A percentile compares a stretch with the other conserved stretches of the same genome.
These are phyloP conservation scores for Nicotiana noctiflora DNA, from an alignment of 257 asterid genomes.

Conservation along the genomic window DNA sequence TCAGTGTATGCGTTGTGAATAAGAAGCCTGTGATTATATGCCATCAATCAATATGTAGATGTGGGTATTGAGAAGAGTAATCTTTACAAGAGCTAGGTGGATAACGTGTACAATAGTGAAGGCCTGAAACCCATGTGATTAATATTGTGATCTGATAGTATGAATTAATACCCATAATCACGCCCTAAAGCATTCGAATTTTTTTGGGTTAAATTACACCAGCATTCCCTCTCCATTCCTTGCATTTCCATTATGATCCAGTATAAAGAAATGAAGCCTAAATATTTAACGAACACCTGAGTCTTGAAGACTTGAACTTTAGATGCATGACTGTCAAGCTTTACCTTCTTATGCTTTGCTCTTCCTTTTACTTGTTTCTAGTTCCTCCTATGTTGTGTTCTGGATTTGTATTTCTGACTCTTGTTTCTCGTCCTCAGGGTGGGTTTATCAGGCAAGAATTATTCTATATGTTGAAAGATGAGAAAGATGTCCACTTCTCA, in stretches of 20 bases:
- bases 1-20: not conserved
- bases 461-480: conserved; percentile 46
- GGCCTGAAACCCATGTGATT: not conserved
- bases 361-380: not conserved
- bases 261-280: too few species aligned
- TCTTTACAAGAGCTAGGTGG: not conserved
- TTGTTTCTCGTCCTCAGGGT: conserved; percentile 36
- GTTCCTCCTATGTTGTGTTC: not conserved
- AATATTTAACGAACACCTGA: too few species aligned
- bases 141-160: not conserved
- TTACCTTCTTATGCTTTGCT: not conserved
- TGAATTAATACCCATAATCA: not conserved
- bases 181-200: too few species aligned
- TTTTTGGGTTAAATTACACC: too few species aligned
- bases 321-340: not conserved
- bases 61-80: not conserved
- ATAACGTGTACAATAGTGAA: not conserved
- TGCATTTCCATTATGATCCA: too few species aligned
- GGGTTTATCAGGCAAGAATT: conserved; percentile 57
- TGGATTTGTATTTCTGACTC: not conserved
- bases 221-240: not conserved
- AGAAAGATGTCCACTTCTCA: conserved; percentile 61
- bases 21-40: too few species aligned
- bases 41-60: not conserved
- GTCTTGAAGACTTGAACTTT: too few species aligned